Evolutionary conservation across 345 rosid species (phyloP).

Genomic region (Punica granatum): DNA sequence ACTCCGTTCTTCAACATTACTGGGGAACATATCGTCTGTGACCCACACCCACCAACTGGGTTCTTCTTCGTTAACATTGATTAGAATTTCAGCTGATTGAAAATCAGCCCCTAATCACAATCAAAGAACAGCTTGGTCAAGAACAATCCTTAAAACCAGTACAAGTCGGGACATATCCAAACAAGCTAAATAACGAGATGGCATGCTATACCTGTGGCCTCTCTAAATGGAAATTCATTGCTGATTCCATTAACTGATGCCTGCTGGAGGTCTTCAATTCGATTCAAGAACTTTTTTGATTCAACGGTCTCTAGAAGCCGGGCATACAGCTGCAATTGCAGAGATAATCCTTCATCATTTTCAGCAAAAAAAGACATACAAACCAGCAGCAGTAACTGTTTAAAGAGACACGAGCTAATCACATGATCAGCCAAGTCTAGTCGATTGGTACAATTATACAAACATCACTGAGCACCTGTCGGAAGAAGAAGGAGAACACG

Average conservation of each 20-base stretch:
- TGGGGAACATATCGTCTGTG: conserved; percentile 77
- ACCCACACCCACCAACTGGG: conserved; percentile 99
- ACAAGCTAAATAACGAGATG: not conserved
- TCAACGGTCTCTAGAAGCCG: conserved; percentile 58
- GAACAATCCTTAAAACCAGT: conserved; percentile 1
- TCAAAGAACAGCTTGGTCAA: not conserved
- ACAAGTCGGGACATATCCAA: not conserved
- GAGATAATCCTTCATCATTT: not conserved
- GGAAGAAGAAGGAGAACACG: not conserved
- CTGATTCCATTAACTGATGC: conserved; percentile 37
- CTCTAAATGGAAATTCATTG: conserved; percentile 70
- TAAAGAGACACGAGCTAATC: not conserved
- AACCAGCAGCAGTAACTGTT: not conserved
- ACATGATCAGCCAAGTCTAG: not conserved
- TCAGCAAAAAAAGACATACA: not conserved
- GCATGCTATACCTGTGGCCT: conserved; percentile 55
- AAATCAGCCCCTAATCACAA: conserved; percentile 48
- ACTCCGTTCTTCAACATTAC: conserved; percentile 66
- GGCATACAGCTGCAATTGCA: conserved; percentile 41
- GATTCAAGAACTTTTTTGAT: conserved; percentile 59
- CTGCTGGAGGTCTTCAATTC: conserved; percentile 41
- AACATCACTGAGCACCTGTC: too few relatives aligned
- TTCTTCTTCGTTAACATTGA: conserved; percentile 57
- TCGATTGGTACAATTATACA: not conserved
- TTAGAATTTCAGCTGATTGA: conserved; percentile 54